Evolutionary conservation across 2,329 filamentous ascomycete species (phyloP).

Genomic region (Colletotrichum navitas): DNA sequence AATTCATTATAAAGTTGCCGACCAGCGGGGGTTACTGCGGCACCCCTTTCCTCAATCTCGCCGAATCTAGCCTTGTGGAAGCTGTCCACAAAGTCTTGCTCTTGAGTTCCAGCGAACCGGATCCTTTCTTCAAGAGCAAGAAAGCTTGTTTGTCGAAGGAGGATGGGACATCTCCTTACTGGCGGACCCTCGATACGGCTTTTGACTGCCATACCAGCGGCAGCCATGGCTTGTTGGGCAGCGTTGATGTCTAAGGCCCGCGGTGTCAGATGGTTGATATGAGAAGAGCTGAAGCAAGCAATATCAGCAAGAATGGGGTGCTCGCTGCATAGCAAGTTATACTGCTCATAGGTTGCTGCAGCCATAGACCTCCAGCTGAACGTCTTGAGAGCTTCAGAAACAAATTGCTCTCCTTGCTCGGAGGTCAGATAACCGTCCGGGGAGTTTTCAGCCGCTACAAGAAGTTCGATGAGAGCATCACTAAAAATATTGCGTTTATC

Average conservation of each 20-base stretch:
- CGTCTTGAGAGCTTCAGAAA: conserved; percentile 58
- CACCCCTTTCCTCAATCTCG: conserved; percentile 66
- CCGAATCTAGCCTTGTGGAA: conserved; percentile 64
- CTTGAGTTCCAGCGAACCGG: conserved; percentile 49
- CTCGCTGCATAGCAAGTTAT: conserved; percentile 55
- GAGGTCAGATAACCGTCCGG: conserved; percentile 47
- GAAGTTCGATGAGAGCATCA: conserved; percentile 51
- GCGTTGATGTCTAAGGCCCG: conserved; percentile 62
- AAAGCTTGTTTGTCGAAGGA: conserved; percentile 67
- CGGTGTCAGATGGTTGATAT: conserved; percentile 68
- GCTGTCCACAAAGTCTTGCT: conserved; percentile 46
- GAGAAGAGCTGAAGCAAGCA: conserved; percentile 55
- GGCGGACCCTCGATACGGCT: conserved; percentile 66
- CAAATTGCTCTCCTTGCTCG: conserved; percentile 52
- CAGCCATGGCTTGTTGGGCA: conserved; percentile 58
- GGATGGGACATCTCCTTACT: conserved; percentile 56
- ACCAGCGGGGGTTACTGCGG: conserved; percentile 60
- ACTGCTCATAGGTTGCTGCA: conserved; percentile 56
- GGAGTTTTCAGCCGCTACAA: conserved; percentile 51
- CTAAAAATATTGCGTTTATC: conserved; percentile 57
- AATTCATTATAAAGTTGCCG: conserved; percentile 60
- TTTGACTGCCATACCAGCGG: conserved; percentile 58
- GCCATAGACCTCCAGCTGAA: conserved; percentile 62
- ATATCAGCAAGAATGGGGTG: conserved; percentile 64
- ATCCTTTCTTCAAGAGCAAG: conserved; percentile 63